Base-by-base conservation (phyloP, 2,329 filamentous ascomycete genomes). In the Bimuria novae-zelandiae region DNA sequence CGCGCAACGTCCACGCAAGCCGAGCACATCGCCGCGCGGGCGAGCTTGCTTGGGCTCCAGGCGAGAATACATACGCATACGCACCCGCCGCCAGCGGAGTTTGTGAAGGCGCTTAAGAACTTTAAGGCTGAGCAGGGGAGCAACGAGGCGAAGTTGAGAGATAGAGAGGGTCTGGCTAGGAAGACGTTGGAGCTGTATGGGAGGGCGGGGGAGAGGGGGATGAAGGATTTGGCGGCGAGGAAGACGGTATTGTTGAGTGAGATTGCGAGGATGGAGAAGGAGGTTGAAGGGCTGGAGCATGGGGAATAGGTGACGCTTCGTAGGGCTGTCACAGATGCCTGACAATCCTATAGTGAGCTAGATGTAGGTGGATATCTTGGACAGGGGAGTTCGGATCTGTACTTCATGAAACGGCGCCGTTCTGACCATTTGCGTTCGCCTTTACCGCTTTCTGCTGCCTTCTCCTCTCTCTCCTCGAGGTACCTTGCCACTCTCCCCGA, bases 21-120 rank as follows among this genome's bases (percentile, higher is more conserved):
- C 0, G 77, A 80, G 32, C 74, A 76, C 35, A 60, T 80, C 0
- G 70, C 71, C 7, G 62, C 69, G 1, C 74, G 77, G 14, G 77
- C 77, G 8, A 70, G 71, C 19, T 69, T 75, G 14, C 70, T 80
- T 55, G 69, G 70, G 10, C 58, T 76, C 41, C 78, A 80, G 51
- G 60, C 78, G 4, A 69, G 63, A 12, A 65, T 70, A 3, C 60
- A 73, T 41, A 61, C 65, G 2, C 56, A 60, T 6, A 58, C 52
- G 0, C 65, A 70, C 25, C 66, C 70, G 10, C 64, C 67, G 17
- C 65, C 69, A 0, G 40, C 63, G 0, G 59, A 68, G 12, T 65
- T 74, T 29, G 56, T 69, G 0, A 36, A 23, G 0, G 71, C 70
- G 21, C 39, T 79, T 27, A 67, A 67, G 23, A 60, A 59, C 19